Percentiles rank a stretch among this genome's conserved stretches.
These are phyloP conservation scores for Ceratobasidium sp. DNA, from an alignment of 1,284 basidiomycete species.

Conservation along the genomic window DNA sequence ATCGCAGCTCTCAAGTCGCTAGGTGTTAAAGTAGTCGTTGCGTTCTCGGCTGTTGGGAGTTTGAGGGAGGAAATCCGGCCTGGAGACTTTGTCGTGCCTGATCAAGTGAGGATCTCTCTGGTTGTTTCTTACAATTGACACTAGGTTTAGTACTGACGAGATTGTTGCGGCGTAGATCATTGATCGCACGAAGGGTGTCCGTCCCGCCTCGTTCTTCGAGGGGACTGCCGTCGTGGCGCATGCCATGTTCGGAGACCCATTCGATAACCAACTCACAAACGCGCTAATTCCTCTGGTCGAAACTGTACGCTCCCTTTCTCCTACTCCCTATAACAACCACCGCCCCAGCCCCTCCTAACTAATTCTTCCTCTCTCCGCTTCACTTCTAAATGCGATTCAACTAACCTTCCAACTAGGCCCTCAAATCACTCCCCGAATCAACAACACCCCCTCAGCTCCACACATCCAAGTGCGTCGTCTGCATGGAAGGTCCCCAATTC, in stretches of 20 bases:
- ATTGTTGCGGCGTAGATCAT: no score
- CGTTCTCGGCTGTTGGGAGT: constrained; percentile 97
- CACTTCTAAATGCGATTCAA: not conserved
- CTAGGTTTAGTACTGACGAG: no score
- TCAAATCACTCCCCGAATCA: constrained; percentile 24
- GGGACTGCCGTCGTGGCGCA: constrained; percentile 87
- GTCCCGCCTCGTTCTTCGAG: constrained; percentile 89
- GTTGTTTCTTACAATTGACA: no score
- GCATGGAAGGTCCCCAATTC: constrained; percentile 98
- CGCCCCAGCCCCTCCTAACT: not conserved
- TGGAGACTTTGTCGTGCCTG: constrained; percentile 88
- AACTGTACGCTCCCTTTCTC: constrained; percentile 57
- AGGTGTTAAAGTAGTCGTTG: constrained; percentile 88
- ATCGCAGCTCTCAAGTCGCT: constrained; percentile 94
- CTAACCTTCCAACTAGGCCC: not conserved
- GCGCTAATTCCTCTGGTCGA: constrained; percentile 78
- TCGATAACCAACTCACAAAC: constrained; percentile 69
- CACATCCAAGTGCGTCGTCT: constrained; percentile 86
- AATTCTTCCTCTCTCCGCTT: not conserved
- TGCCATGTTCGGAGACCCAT: constrained; percentile 93
- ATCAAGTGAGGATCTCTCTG: constrained; percentile 60
- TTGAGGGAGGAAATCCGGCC: constrained; percentile 94
- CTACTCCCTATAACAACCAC: not conserved
- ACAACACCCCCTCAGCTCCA: constrained; percentile 62
- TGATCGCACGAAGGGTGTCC: constrained; percentile 93